phyloP scores from a whole-genome alignment of 495 filamentous ascomycete genomes.

The Aspergillus heteromorphus region DNA sequence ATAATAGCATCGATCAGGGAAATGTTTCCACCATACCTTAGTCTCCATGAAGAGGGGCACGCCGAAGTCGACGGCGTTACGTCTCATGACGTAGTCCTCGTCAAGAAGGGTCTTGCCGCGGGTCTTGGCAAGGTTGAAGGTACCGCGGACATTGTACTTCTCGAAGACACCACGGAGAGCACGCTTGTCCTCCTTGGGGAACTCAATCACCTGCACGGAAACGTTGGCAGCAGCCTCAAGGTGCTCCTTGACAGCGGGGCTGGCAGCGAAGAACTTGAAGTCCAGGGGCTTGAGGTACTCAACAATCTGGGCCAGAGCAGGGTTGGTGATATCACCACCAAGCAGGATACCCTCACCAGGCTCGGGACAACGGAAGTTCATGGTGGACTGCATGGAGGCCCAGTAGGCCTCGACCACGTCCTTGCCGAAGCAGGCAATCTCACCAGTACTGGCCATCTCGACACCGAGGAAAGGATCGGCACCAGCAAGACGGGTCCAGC shows the following conservation, averaged over 20 bases:
- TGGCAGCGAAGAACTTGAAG: conserved; percentile 90
- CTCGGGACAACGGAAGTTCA: conserved; percentile 97
- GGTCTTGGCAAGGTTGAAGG: conserved; percentile 87
- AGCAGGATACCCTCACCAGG: conserved; percentile 92
- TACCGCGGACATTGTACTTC: conserved; percentile 92
- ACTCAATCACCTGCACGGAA: conserved; percentile 86
- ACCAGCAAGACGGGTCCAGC: conserved; percentile 96
- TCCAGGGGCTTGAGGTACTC: conserved; percentile 81
- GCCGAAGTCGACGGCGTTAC: conserved; percentile 97
- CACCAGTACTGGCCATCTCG: conserved; percentile 94
- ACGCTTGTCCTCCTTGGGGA: conserved; percentile 94
- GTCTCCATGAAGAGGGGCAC: conserved; percentile 99
- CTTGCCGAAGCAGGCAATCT: conserved; percentile 98
- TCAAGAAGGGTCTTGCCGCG: conserved; percentile 81
- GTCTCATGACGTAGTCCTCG: conserved; percentile 96
- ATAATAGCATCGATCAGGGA: not conserved
- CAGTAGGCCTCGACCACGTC: conserved; percentile 95
- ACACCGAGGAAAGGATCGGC: conserved; percentile 97
- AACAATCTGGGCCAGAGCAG: conserved; percentile 68
- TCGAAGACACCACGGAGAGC: conserved; percentile 91
- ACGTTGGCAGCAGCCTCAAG: conserved; percentile 65
- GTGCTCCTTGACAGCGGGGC: conserved; percentile 70
- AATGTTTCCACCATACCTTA: conserved; percentile 65
- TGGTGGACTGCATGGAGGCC: conserved; percentile 90
- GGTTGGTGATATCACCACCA: conserved; percentile 68